Evolutionary conservation across 495 filamentous ascomycete genomes (phyloP), one percentile per base, ranked within the genome.

Genomic region (Penicillium silybi): DNA sequence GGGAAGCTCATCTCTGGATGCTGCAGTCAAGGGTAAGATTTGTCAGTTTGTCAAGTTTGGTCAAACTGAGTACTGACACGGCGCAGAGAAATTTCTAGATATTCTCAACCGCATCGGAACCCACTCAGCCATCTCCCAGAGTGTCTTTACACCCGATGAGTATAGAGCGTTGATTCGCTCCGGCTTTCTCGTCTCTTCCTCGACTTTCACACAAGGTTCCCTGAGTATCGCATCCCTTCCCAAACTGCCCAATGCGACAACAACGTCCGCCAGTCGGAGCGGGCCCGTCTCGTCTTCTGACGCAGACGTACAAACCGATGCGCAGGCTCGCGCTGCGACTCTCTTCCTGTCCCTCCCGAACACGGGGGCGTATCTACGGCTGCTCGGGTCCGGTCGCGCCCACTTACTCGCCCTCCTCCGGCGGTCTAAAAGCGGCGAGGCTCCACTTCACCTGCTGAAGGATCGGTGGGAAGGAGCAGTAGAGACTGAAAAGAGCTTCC

Each of bases 381-480:
- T 96, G n/a, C 70, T 88, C 0, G 73, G 78, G 15, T 68, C 72
- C 19, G 85, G 87, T 18, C 81, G 89, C 18, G 72, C 77, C 10
- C 86, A 91, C 63, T 66, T 96, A 0, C 53, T 86, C 6, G 65
- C 77, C 15, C 67, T 95, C 37, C 71, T 95, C 3, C 68, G 70
- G n/a, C 86, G 84, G 70, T 81, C 84, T 0, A 74, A 70, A 44
- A 83, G 73, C 61, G 71, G 77, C 44, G 87, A 92, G 66, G 80
- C 78, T 3, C 85, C 90, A 5, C 68, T 89, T 51, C 64, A 73
- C 20, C 64, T 87, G 19, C 76, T 96, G 4, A 78, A 77, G 16
- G 88, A 93, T 62, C 81, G 83, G 4, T 96, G 90, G 89, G 85
- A 95, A 43, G 90, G 90, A 15, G 87, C 86, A 7, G 70, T 88